A percentile compares a stretch with the other conserved stretches of the same genome.
Conservation (phyloP, 257 asterid species). For the Lavandula angustifolia region DNA sequence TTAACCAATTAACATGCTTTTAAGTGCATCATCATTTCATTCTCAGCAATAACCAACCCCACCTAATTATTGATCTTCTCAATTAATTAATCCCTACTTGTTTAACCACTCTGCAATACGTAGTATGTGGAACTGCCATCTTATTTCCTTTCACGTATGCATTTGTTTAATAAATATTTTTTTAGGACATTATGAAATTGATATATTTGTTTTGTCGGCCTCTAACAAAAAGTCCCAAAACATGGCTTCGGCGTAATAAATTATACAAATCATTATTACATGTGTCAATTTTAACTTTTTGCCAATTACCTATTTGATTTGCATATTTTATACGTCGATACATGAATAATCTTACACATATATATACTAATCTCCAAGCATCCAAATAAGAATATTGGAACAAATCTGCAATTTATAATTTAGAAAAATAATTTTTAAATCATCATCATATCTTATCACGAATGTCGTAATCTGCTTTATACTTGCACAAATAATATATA, state of each 20-base stretch:
- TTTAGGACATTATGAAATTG: background rate
- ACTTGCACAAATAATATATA: slow-evolving; percentile 18
- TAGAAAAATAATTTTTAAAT: slow-evolving; percentile 5
- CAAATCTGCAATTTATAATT: slow-evolving; percentile 27
- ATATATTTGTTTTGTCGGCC: slow-evolving; percentile 18
- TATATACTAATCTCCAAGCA: background rate
- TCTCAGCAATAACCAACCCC: slow-evolving; percentile 44
- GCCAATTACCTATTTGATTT: background rate
- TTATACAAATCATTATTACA: background rate
- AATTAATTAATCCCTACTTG: slow-evolving; percentile 31
- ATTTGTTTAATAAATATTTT: background rate
- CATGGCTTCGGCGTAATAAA: background rate
- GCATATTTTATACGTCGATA: background rate
- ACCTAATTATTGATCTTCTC: slow-evolving; percentile 44
- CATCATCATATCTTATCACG: slow-evolving; percentile 25
- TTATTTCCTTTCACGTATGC: slow-evolving; percentile 11
- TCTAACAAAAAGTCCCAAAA: slow-evolving; percentile 12
- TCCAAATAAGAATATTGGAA: slow-evolving; percentile 18
- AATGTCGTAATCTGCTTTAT: slow-evolving; percentile 40
- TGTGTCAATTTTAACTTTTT: too few relatives aligned
- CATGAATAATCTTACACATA: slow-evolving; percentile 13
- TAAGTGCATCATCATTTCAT: slow-evolving; percentile 44
- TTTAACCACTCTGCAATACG: slow-evolving; percentile 27
- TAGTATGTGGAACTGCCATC: slow-evolving; percentile 35
- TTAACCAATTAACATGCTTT: slow-evolving; percentile 54